Percentiles rank a stretch among this genome's conserved stretches.
Conservation (phyloP, 345 rosid genomes). For the Lepidium aucheri region DNA sequence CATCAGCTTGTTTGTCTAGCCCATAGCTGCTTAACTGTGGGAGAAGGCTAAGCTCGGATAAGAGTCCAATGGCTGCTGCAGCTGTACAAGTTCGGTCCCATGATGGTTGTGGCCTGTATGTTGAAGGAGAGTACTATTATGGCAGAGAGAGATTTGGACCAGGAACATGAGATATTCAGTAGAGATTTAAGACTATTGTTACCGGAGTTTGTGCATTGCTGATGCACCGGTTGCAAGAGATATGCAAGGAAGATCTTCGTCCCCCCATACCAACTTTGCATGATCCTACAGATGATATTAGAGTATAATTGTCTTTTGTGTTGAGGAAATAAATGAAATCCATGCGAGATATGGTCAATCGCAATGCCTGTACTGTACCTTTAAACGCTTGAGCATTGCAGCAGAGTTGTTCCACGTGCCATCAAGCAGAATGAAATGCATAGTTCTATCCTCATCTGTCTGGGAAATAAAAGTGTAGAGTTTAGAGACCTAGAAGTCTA, state of each 20-base stretch:
- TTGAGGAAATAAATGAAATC: neutral
- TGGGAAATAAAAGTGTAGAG: conserved; percentile 21
- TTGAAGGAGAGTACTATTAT: neutral
- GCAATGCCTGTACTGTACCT: conserved; percentile 47
- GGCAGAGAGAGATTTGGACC: neutral
- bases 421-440: conserved; percentile 77
- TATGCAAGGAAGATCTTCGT: conserved; percentile 64
- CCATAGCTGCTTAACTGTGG: conserved; percentile 42
- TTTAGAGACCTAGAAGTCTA: neutral
- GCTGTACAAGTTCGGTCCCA: conserved; percentile 97
- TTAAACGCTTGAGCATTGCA: conserved; percentile 89
- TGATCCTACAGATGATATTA: conserved; percentile 44
- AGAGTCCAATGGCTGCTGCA: conserved; percentile 75
- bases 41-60: conserved; percentile 59
- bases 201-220: conserved; percentile 95
- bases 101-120: conserved; percentile 86
- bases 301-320: neutral
- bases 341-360: neutral
- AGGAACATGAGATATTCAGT: neutral
- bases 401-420: conserved; percentile 98
- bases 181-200: conserved; percentile 4
- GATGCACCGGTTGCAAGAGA: conserved; percentile 73
- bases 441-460: conserved; percentile 36
- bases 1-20: conserved; percentile 56
- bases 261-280: conserved; percentile 66